Conservation (phyloP, 2,329 filamentous ascomycete species). For the Epichloe bromicola region DNA sequence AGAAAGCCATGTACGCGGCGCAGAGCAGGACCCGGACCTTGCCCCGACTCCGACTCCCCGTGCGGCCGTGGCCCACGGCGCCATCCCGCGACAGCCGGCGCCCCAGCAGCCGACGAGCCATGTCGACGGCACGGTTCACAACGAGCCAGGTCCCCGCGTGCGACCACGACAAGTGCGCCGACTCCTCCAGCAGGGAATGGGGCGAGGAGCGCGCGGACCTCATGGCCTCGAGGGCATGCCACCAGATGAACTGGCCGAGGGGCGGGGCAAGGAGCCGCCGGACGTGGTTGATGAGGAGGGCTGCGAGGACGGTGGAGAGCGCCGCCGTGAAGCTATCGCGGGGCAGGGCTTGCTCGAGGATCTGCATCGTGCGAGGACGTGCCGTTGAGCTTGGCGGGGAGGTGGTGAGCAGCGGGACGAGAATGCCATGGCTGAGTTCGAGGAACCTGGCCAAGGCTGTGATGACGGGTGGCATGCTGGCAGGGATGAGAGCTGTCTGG, state of each 20-base stretch:
- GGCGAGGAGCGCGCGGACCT: conserved; percentile 23
- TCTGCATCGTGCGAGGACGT: neutral
- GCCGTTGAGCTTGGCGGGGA: neutral
- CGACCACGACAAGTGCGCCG: conserved; percentile 8
- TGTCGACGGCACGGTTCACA: neutral
- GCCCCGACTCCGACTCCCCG: neutral
- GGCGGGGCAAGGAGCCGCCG: conserved; percentile 19
- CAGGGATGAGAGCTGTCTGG: no score
- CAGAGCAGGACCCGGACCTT: neutral
- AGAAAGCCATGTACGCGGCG: conserved; percentile 13
- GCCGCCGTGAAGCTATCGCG: conserved; percentile 12
- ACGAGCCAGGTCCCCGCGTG: conserved; percentile 7
- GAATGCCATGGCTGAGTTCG: neutral
- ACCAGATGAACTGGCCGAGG: conserved; percentile 17
- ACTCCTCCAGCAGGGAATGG: conserved; percentile 20
- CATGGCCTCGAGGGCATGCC: conserved; percentile 20
- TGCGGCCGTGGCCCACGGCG: neutral
- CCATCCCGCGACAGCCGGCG: neutral
- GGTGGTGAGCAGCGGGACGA: neutral
- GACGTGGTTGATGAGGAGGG: conserved; percentile 26
- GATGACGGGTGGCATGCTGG: neutral
- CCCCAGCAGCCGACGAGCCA: neutral
- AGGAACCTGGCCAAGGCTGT: no score
- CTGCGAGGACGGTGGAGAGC: conserved; percentile 17
- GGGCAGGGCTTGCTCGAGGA: conserved; percentile 7